phyloP scores from a whole-genome alignment of 2,329 filamentous ascomycete species.

The Ilyonectria sp. region DNA sequence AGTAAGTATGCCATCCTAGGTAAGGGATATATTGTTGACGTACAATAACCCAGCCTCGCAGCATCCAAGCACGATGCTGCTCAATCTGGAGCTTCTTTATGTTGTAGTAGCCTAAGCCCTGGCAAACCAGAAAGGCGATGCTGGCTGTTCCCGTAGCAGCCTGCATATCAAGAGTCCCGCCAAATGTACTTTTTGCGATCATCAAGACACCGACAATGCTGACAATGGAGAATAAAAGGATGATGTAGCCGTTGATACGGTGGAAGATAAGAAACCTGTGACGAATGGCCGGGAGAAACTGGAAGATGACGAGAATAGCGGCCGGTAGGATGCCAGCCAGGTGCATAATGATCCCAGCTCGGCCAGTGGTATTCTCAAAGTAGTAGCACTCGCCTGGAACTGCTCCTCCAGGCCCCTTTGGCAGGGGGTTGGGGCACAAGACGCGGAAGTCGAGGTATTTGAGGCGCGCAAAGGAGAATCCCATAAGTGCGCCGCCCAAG shows the following conservation, averaged over 20 bases:
- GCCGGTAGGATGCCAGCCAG: slow-evolving; percentile 62
- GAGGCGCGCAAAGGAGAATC: slow-evolving; percentile 41
- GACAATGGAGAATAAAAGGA: slow-evolving; percentile 63
- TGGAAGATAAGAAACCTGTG: slow-evolving; percentile 68
- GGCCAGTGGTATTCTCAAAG: slow-evolving; percentile 45
- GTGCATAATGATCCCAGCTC: slow-evolving; percentile 62
- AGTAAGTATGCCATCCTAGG: background rate
- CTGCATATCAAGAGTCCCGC: slow-evolving; percentile 68
- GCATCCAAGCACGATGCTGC: slow-evolving; percentile 76
- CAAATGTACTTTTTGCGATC: slow-evolving; percentile 66
- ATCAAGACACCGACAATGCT: slow-evolving; percentile 67
- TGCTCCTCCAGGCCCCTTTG: slow-evolving; percentile 32
- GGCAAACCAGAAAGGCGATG: slow-evolving; percentile 60
- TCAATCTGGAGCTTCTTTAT: slow-evolving; percentile 74
- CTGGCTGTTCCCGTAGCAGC: slow-evolving; percentile 59
- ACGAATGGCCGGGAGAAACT: slow-evolving; percentile 64
- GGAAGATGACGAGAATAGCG: slow-evolving; percentile 60
- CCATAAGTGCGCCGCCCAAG: slow-evolving; percentile 57
- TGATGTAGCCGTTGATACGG: slow-evolving; percentile 72
- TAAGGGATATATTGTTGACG: slow-evolving; percentile 29
- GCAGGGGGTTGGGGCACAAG: slow-evolving; percentile 48
- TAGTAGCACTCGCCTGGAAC: slow-evolving; percentile 60
- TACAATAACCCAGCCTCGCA: slow-evolving; percentile 67
- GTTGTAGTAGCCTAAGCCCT: slow-evolving; percentile 67
- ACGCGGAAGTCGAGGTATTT: slow-evolving; percentile 48